Conservation (phyloP, 441 rosid genomes). For the Pelargonium citronellum region DNA sequence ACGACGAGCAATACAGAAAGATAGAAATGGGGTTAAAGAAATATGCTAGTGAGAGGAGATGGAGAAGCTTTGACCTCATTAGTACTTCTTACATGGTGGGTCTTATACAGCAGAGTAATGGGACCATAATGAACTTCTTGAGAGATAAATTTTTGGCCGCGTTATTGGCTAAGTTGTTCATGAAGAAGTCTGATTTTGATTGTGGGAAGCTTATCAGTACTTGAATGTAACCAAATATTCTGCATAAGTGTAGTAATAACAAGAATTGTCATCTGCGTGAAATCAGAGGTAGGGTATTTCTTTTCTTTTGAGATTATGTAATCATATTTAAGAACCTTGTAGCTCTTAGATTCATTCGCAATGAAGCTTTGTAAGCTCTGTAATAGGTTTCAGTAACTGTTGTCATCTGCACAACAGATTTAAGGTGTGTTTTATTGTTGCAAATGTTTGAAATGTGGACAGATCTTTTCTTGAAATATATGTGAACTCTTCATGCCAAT, state of each 20-base stretch:
- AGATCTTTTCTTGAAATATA: no score
- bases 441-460: no score
- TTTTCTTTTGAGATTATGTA: no score
- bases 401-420: no score
- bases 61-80: conserved; percentile 68
- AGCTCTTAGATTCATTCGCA: no score
- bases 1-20: conserved; percentile 29
- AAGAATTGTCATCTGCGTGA: no score
- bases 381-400: no score
- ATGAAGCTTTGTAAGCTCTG: no score
- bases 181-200: conserved; percentile 35
- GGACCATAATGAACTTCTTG: conserved; percentile 38
- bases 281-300: no score
- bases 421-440: no score
- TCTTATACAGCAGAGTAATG: conserved; percentile 41
- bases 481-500: no score
- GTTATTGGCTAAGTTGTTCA: conserved; percentile 28
- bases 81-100: conserved; percentile 46
- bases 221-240: not conserved
- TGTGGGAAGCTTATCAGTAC: conserved; percentile 33
- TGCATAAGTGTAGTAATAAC: not conserved
- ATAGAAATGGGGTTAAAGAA: conserved; percentile 44
- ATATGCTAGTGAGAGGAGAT: conserved; percentile 53
- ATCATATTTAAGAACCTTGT: no score
- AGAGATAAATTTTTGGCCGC: conserved; percentile 36